Evolutionary conservation across 2,329 filamentous ascomycete genomes (phyloP), one percentile per base, ranked within the genome.

Genomic region (Capronia epimyces): DNA sequence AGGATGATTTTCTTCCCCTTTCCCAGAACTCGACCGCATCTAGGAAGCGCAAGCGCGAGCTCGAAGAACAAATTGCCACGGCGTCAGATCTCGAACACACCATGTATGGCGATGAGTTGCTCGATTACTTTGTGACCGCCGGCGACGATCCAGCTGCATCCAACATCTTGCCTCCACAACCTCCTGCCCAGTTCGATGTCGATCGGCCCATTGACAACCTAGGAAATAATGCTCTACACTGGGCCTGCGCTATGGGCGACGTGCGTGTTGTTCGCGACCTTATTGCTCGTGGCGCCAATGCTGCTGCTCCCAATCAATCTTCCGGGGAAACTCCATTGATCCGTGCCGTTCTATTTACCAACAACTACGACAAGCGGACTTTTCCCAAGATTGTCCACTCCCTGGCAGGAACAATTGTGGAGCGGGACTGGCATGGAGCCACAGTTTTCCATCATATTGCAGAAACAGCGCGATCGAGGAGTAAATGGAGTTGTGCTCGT

Each of bases 211-310:
- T 98, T 56, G 93, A 98, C 66, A 86, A 89, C 37, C 89, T 95
- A 62, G 84, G 85, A 8, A 90, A 97, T 64, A 95, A 89, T 2
- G 90, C 91, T 4, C 79, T 98, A 59, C 93, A 98, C 66, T 98
- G 93, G 93, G 93, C 90, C 15, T 89, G 89, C 46, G 89, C 93
- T 20, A 98, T 98, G 91, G 93, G 93, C 52, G 93, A 97, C 60
- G 76, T 96, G 24, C 87, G 91, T 43, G 87, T 97, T 13, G 88
- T 96, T 55, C 89, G 85, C 67, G 86, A 95, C 67, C 75, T 98
- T 15, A 85, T 93, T 61, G 79, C 82, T 34, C 89, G 90, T 54
- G 84, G 87, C 36, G 89, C 91, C 9, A 82, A 82, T 54, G 75
- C 89, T 32, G 89, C 90, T 8, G 81, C 81, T 52, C 75, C 89